phyloP scores from a whole-genome alignment of 148 eudicot genomes.

The Simmondsia chinensis region DNA sequence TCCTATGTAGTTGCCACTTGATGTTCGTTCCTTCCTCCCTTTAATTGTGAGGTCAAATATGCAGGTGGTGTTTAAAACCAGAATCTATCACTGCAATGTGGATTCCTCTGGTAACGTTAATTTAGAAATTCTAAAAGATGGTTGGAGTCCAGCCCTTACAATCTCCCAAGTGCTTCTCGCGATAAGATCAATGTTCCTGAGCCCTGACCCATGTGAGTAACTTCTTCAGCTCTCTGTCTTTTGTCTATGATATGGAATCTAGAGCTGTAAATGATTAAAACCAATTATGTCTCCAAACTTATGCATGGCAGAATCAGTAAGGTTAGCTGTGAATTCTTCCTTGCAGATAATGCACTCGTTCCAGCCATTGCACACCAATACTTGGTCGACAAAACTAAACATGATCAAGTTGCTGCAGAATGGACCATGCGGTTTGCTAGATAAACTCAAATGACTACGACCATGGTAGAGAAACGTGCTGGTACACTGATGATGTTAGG shows the following conservation, averaged over 20 bases:
- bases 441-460: too few relatives aligned
- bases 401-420: slow-evolving; percentile 81
- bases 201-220: slow-evolving; percentile 67
- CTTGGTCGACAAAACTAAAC: slow-evolving; percentile 59
- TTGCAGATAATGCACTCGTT: slow-evolving; percentile 60
- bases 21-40: slow-evolving; percentile 1
- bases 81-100: slow-evolving; percentile 91
- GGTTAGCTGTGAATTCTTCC: background rate
- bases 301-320: background rate
- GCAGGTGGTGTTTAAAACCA: slow-evolving; percentile 87
- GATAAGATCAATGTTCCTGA: slow-evolving; percentile 53
- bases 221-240: background rate
- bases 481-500: too few relatives aligned
- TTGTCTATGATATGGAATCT: background rate
- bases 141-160: slow-evolving; percentile 94
- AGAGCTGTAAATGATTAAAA: background rate
- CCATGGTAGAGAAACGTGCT: too few relatives aligned
- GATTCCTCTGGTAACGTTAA: slow-evolving; percentile 67
- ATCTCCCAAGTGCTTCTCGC: slow-evolving; percentile 76
- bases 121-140: slow-evolving; percentile 74
- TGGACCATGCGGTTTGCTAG: slow-evolving; percentile 88
- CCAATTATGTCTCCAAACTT: background rate
- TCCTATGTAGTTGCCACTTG: background rate
- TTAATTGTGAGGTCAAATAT: slow-evolving; percentile 24
- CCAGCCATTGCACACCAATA: slow-evolving; percentile 70